These are phyloP conservation scores for Helenozyma baotianmanensis DNA, from an alignment of 805 yeast genomes.

Conservation along the genomic window DNA sequence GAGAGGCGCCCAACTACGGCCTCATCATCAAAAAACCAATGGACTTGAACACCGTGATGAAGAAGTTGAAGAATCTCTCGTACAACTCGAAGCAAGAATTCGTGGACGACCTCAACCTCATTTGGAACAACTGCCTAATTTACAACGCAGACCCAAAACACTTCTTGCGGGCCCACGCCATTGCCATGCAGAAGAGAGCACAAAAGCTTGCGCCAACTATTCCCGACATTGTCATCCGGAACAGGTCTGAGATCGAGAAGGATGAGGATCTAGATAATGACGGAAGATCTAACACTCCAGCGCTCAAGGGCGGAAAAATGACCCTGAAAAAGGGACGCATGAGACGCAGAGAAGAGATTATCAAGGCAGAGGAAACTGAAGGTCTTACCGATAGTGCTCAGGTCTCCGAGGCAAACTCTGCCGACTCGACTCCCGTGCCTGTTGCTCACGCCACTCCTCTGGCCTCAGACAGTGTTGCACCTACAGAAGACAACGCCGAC, in stretches of 20 bases:
- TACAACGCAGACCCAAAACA: conserved; percentile 95
- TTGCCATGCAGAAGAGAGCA: conserved; percentile 93
- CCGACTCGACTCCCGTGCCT: conserved; percentile 10
- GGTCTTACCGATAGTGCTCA: conserved; percentile 3
- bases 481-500: conserved; percentile 32
- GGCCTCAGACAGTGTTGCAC: not conserved
- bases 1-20: conserved; percentile 97
- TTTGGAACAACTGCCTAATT: conserved; percentile 91
- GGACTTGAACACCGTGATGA: conserved; percentile 94
- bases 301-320: conserved; percentile 28
- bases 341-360: conserved; percentile 31
- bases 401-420: conserved; percentile 4
- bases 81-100: conserved; percentile 83
- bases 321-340: conserved; percentile 37
- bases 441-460: conserved; percentile 1
- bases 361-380: conserved; percentile 24
- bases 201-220: conserved; percentile 71
- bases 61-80: conserved; percentile 76
- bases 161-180: conserved; percentile 83
- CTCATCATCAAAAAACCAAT: conserved; percentile 87
- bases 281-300: conserved; percentile 21
- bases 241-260: conserved; percentile 64
- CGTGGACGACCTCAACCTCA: conserved; percentile 91
- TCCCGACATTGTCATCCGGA: conserved; percentile 81
- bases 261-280: conserved; percentile 44